Conservation (phyloP, 2,329 filamentous ascomycete genomes). For the Corynespora cassiicola region DNA sequence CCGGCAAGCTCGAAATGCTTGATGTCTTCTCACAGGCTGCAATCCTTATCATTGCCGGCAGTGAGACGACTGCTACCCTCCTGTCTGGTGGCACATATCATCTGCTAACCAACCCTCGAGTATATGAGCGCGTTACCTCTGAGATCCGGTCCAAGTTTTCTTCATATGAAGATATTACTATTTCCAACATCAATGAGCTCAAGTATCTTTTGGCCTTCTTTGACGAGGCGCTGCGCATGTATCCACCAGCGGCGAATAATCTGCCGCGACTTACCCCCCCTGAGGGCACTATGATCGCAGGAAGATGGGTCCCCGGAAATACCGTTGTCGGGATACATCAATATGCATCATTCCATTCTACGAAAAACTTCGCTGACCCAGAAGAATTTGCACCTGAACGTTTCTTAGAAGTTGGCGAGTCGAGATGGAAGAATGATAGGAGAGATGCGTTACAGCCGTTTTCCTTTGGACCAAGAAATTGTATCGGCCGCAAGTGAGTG, state of each 20-base stretch:
- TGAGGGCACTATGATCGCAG: constrained; percentile 4
- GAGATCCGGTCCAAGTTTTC: constrained; percentile 28
- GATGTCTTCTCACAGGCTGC: constrained; percentile 44
- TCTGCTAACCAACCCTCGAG: constrained; percentile 16
- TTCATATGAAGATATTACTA: constrained; percentile 19
- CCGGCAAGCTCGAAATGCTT: constrained; percentile 35
- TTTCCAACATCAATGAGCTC: background rate
- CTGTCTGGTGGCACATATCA: constrained; percentile 33
- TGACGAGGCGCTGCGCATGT: constrained; percentile 1
- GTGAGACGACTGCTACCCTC: constrained; percentile 41
- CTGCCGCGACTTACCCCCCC: constrained; percentile 28
- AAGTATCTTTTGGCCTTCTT: constrained; percentile 2
- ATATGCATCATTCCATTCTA: background rate
- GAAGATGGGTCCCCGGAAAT: constrained; percentile 14
- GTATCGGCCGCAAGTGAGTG: constrained; percentile 22
- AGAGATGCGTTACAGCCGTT: constrained; percentile 45
- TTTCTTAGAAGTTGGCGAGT: background rate
- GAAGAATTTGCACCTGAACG: constrained; percentile 4
- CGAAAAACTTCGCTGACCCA: background rate
- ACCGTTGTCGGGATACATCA: constrained; percentile 14
- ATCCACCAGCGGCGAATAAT: constrained; percentile 1
- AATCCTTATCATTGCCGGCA: constrained; percentile 43
- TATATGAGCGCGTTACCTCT: constrained; percentile 14
- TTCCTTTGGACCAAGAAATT: constrained; percentile 43
- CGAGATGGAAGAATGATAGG: constrained; percentile 16